A percentile compares a stretch with the other conserved stretches of the same genome.
These are phyloP conservation scores for Cordyceps cicadae DNA, from an alignment of 2,329 filamentous ascomycete genomes.

Conservation along the genomic window DNA sequence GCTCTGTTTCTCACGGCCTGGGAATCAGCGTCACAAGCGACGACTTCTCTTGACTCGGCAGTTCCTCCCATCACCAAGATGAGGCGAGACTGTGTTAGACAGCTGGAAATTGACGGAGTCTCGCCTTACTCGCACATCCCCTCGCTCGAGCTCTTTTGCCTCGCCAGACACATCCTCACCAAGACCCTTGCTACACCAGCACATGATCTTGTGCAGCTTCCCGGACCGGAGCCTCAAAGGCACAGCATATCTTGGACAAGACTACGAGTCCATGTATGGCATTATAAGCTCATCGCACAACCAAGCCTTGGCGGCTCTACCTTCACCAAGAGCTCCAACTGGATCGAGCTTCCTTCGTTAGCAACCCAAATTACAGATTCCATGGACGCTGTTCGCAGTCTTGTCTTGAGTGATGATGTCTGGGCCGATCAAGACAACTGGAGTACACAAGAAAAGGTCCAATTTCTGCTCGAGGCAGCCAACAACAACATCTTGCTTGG, in stretches of 20 bases:
- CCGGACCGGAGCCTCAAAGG: constrained; percentile 27
- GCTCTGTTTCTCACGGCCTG: constrained; percentile 34
- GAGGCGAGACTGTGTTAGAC: constrained; percentile 52
- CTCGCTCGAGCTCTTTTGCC: constrained; percentile 71
- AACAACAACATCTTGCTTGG: constrained; percentile 80
- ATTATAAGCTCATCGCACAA: constrained; percentile 52
- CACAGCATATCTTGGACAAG: constrained; percentile 49
- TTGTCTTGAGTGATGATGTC: constrained; percentile 29
- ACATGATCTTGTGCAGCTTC: constrained; percentile 20
- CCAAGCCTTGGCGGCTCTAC: constrained; percentile 47
- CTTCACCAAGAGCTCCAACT: constrained; percentile 48
- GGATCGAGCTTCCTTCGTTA: constrained; percentile 51
- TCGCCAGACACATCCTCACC: constrained; percentile 51
- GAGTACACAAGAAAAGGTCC: constrained; percentile 45
- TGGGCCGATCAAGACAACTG: constrained; percentile 31
- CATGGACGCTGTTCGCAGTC: constrained; percentile 33
- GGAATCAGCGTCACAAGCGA: constrained; percentile 2
- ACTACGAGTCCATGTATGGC: constrained; percentile 65
- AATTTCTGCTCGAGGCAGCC: constrained; percentile 74
- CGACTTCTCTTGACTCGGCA: not conserved
- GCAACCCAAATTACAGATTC: constrained; percentile 39
- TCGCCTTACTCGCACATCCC: constrained; percentile 79
- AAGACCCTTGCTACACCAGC: constrained; percentile 16
- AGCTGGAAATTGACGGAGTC: constrained; percentile 73
- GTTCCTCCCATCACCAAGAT: constrained; percentile 29